Evolutionary conservation across 2,329 filamentous ascomycete species (phyloP).

Genomic region (Calycina herbarum): DNA sequence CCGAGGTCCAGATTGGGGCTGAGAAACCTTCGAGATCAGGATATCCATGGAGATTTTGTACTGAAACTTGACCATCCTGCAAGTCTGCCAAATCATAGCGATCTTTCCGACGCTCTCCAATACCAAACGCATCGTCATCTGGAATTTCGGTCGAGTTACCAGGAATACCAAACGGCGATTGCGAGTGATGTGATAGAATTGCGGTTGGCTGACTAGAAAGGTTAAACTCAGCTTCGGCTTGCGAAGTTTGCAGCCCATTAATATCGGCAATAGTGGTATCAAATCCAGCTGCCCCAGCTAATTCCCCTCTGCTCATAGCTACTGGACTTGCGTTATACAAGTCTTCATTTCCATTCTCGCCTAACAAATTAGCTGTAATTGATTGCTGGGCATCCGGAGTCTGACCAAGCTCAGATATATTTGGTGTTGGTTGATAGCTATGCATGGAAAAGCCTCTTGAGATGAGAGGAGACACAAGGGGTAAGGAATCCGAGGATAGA

Average conservation of each 20-base stretch:
- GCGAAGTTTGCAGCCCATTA: not conserved
- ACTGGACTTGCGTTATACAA: conserved; percentile 15
- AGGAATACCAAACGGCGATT: not conserved
- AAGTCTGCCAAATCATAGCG: not conserved
- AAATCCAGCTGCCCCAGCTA: not conserved
- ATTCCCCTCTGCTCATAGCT: not conserved
- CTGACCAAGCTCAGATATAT: not conserved
- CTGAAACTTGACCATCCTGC: not conserved
- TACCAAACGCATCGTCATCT: not conserved
- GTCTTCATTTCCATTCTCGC: conserved; percentile 13
- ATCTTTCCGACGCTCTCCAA: not conserved
- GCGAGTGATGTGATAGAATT: not conserved
- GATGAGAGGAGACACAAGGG: conserved; percentile 33
- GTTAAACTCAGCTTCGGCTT: not conserved
- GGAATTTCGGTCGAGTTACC: not conserved
- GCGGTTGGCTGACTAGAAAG: not conserved
- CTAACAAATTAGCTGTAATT: not conserved
- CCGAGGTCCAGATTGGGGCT: conserved; percentile 12
- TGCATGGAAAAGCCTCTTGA: conserved; percentile 14
- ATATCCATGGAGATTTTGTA: conserved; percentile 15
- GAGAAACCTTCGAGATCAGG: conserved; percentile 20
- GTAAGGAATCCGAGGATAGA: conserved; percentile 31
- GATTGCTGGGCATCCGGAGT: not conserved
- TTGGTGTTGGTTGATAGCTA: not conserved
- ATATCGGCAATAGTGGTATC: not conserved